Evolutionary conservation across 2,329 filamentous ascomycete genomes (phyloP), one percentile per base, ranked within the genome.

Genomic region (Geosmithia flava): DNA sequence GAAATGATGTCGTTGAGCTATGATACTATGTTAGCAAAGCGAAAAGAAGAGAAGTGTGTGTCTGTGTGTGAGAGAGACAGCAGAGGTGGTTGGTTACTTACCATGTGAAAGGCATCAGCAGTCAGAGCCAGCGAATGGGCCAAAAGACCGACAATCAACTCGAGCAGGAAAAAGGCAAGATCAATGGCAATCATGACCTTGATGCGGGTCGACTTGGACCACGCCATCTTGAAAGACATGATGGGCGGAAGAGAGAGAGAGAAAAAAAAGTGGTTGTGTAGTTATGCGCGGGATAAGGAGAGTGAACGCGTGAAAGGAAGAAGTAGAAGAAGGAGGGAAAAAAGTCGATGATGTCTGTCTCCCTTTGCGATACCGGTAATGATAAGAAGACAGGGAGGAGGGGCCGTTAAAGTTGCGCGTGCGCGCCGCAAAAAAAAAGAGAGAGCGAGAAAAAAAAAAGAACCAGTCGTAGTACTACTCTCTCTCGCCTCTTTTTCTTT

Each of bases 91-190:
- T 42, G 65, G 46, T 40, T 42, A 65, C 75, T 57, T 62, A 88
- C 85, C 93, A 98, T 98, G 69, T 98, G 93, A 66, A 98, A 98
- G 51, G 93, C 89, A 70, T 98, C 93, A 48, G 93, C 93, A 61
- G 94, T 89, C 50, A 98, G 77, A 39, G 93, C 93, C 56, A 98
- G 78, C 17, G 93, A 97, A 61, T 90, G 84, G 51, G 95, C 88
- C 53, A 83, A 71, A 71, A 95, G 87, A 52, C 93, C 91, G 52
- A 85, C 81, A 50, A 85, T 80, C 52, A 98, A 69, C 68, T 98
- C 93, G 50, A 97, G 71, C 45, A 95, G 67, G 68, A 98, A 96
- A 71, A 98, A 98, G 41, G 78, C 75, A 47, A 82, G 75, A 68
- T 97, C 91, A 61, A 98, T 95, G 53, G 72, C 84, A 63, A 98